phyloP scores from a whole-genome alignment of 2,329 filamentous ascomycete species.

The Annulohypoxylon truncatum region DNA sequence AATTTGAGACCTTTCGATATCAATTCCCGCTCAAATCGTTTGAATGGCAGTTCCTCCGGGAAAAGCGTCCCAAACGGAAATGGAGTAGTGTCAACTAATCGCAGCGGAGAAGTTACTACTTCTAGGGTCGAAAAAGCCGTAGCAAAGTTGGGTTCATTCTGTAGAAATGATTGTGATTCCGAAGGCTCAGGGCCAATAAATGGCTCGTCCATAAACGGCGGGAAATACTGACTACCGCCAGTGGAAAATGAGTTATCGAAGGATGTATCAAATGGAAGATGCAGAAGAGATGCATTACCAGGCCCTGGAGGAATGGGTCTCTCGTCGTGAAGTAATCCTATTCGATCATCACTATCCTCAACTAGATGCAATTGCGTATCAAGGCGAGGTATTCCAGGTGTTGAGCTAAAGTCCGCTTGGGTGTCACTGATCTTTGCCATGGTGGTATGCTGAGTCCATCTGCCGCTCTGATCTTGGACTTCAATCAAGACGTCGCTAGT shows the following conservation, averaged over 20 bases:
- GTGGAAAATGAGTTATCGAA: background rate
- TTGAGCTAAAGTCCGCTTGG: background rate
- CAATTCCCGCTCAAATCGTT: constrained; percentile 13
- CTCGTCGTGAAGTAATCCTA: background rate
- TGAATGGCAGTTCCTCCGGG: constrained; percentile 17
- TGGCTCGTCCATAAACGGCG: background rate
- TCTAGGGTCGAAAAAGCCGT: background rate
- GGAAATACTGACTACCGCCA: background rate
- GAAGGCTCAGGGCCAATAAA: background rate
- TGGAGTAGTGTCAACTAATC: background rate
- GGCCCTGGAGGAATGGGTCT: background rate
- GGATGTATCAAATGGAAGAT: background rate
- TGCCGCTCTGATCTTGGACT: constrained; percentile 5
- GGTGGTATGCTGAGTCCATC: constrained; percentile 16
- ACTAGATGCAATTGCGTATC: background rate
- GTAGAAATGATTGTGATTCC: background rate
- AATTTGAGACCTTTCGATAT: background rate
- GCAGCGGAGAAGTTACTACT: background rate
- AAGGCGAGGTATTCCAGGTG: background rate
- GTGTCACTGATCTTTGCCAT: background rate
- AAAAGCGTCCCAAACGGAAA: background rate
- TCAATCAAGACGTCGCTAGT: constrained; percentile 12
- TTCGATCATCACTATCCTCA: background rate
- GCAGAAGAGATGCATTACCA: background rate
- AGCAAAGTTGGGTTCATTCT: background rate